Conservation (phyloP, 2,329 filamentous ascomycete species). For the Talaromyces sp. region DNA sequence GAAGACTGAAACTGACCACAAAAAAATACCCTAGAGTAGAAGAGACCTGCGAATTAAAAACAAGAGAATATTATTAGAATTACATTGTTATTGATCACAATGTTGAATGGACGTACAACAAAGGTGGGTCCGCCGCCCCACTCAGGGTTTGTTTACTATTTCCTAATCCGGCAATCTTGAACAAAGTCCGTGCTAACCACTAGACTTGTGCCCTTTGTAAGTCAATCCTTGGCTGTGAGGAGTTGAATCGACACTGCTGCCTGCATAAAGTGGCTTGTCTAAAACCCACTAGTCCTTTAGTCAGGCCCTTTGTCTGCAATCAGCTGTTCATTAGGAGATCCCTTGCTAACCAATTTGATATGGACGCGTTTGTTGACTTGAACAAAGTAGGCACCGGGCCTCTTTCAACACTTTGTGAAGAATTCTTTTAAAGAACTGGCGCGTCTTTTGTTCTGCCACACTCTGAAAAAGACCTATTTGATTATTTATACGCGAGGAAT, state of each 20-base stretch:
- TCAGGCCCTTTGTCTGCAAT: background rate
- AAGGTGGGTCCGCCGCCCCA: background rate
- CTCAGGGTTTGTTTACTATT: conserved; percentile 11
- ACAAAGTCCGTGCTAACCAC: background rate
- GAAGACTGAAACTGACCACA: background rate
- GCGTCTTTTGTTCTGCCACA: background rate
- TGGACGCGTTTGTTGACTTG: background rate
- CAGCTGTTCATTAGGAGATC: background rate
- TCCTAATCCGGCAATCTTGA: conserved; percentile 9
- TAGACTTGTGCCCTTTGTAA: background rate
- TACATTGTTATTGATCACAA: background rate
- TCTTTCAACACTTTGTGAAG: background rate
- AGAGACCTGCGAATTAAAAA: background rate
- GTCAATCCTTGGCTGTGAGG: background rate
- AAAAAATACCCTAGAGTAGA: background rate
- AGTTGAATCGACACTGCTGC: background rate
- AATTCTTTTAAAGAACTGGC: background rate
- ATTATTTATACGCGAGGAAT: background rate
- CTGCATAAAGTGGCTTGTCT: background rate
- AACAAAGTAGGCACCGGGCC: background rate
- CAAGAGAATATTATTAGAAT: background rate
- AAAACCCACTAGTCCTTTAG: background rate
- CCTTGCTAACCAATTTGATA: background rate
- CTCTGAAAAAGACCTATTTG: background rate
- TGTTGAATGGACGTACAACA: background rate